Conservation (phyloP, 2,329 filamentous ascomycete genomes). For the Xylaria sp. region DNA sequence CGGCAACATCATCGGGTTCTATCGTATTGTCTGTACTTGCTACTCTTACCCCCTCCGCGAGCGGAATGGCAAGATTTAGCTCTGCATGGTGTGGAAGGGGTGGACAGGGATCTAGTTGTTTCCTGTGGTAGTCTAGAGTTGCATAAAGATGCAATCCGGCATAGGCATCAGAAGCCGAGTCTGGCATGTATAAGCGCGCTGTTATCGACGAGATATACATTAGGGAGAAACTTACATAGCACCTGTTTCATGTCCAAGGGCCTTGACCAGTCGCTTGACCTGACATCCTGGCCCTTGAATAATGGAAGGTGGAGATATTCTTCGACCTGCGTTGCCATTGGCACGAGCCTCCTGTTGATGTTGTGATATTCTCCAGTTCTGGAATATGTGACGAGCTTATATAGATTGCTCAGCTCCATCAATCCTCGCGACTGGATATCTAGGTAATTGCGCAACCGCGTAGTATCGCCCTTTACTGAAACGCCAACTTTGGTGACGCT, state of each 20-base stretch:
- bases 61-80: constrained; percentile 69
- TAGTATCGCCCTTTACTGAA: constrained; percentile 75
- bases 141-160: constrained; percentile 79
- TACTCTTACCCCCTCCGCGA: constrained; percentile 57
- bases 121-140: constrained; percentile 74
- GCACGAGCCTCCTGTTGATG: constrained; percentile 74
- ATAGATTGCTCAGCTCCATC: constrained; percentile 85
- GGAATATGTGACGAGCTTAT: constrained; percentile 78
- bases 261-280: constrained; percentile 78
- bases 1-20: constrained; percentile 37
- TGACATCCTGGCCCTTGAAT: constrained; percentile 75
- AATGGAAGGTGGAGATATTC: constrained; percentile 78
- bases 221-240: constrained; percentile 64
- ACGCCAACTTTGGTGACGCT: constrained; percentile 81
- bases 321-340: constrained; percentile 74
- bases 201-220: constrained; percentile 21
- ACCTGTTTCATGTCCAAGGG: constrained; percentile 72
- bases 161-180: constrained; percentile 86
- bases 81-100: constrained; percentile 77
- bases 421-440: constrained; percentile 71
- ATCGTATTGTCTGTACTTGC: constrained; percentile 1
- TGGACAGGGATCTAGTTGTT: constrained; percentile 73
- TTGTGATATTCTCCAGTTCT: constrained; percentile 58
- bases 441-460: constrained; percentile 74
- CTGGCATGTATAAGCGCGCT: constrained; percentile 54